phyloP scores from a whole-genome alignment of 768 basidiomycete genomes.

The Leccinum sublutescens region DNA sequence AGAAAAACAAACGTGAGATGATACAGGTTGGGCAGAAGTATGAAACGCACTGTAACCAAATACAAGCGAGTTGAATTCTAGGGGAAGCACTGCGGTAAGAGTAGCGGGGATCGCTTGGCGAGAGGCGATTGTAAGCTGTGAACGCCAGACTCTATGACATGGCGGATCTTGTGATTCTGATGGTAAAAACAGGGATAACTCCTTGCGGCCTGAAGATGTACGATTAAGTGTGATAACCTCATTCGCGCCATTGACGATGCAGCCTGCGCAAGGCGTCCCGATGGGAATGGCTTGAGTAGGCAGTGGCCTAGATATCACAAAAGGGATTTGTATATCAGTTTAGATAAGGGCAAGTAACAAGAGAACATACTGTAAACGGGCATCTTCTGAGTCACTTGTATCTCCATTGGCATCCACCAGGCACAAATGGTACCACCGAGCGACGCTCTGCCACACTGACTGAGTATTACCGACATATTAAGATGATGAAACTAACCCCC shows the following conservation, averaged over 20 bases:
- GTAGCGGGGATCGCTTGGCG: conserved; percentile 6
- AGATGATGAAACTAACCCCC: conserved; percentile 18
- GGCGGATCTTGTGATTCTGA: conserved; percentile 7
- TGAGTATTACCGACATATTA: conserved; percentile 3
- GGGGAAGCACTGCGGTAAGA: conserved; percentile 46
- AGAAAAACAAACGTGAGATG: background rate
- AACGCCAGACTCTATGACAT: conserved; percentile 22
- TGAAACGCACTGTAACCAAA: conserved; percentile 59
- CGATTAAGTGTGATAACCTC: conserved; percentile 21
- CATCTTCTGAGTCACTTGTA: conserved; percentile 5
- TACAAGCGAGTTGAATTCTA: conserved; percentile 57
- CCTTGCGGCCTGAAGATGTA: conserved; percentile 19
- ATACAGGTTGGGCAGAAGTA: background rate
- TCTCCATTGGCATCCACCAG: conserved; percentile 12
- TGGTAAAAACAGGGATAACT: conserved; percentile 15
- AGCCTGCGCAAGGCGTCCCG: conserved; percentile 1
- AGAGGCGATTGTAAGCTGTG: conserved; percentile 5
- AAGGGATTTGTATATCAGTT: conserved; percentile 7
- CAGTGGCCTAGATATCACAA: conserved; percentile 12
- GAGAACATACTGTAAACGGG: conserved; percentile 20
- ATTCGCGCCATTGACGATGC: conserved; percentile 9
- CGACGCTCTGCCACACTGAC: conserved; percentile 7
- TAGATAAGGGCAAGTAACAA: background rate
- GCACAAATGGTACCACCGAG: conserved; percentile 22
- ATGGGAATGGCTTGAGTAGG: conserved; percentile 11